These are phyloP conservation scores for Saccharum officinarum DNA, from an alignment of 176 grass and related monocot genomes.

Conservation along the genomic window DNA sequence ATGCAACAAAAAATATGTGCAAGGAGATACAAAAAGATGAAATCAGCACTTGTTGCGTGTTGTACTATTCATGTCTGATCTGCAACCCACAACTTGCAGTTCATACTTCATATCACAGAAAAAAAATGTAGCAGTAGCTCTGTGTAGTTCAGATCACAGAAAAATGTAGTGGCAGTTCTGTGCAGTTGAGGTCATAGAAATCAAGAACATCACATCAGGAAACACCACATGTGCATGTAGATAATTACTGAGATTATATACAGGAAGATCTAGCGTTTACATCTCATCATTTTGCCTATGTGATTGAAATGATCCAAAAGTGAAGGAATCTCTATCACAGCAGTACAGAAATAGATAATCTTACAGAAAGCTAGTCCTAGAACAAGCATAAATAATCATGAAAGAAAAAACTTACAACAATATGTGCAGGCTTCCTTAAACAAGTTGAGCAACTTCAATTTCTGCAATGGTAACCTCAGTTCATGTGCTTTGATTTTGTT, in stretches of 20 bases:
- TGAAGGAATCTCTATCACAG: not conserved
- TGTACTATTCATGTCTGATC: not conserved
- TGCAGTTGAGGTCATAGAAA: not conserved
- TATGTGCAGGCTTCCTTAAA: slow-evolving; percentile 25
- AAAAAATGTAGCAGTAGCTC: not conserved
- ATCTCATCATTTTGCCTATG: not conserved
- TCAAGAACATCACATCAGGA: not conserved
- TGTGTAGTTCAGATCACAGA: not conserved
- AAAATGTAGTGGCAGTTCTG: not conserved
- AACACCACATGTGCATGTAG: not conserved
- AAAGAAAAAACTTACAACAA: slow-evolving; percentile 37
- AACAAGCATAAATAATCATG: slow-evolving; percentile 18
- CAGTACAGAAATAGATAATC: slow-evolving; percentile 26
- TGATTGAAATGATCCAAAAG: slow-evolving; percentile 21
- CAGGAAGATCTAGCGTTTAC: slow-evolving; percentile 4
- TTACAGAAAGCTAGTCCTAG: slow-evolving; percentile 11
- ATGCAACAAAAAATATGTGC: not conserved
- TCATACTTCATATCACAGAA: not conserved
- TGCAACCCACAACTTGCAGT: not conserved
- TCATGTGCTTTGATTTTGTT: slow-evolving; percentile 58
- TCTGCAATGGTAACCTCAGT: slow-evolving; percentile 6
- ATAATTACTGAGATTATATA: slow-evolving; percentile 14
- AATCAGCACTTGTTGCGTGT: not conserved
- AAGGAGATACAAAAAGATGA: not conserved
- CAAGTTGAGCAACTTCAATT: slow-evolving; percentile 15